Percentiles rank a stretch among this genome's conserved stretches.
Conservation (phyloP, 352 stramenopile genomes). For the Phytophthora brassicae region DNA sequence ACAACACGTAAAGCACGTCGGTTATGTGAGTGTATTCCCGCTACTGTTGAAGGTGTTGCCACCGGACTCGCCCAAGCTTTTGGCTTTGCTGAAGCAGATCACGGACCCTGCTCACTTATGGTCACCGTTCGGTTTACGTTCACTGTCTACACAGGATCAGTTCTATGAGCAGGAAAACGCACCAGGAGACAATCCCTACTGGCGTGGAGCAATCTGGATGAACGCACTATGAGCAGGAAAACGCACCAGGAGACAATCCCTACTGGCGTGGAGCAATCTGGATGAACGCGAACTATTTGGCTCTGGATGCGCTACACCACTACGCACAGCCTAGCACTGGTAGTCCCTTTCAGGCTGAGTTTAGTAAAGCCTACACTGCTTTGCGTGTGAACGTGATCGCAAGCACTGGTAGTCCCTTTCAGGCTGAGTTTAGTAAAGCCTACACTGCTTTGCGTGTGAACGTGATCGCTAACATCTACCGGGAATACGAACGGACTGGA, state of each 20-base stretch:
- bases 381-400: constrained; percentile 69
- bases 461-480: constrained; percentile 63
- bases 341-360: constrained; percentile 51
- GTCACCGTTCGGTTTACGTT: constrained; percentile 83
- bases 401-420: constrained; percentile 46
- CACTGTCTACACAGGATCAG: constrained; percentile 77
- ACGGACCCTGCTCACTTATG: constrained; percentile 68
- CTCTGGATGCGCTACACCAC: constrained; percentile 79
- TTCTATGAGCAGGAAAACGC: constrained; percentile 91
- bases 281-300: constrained; percentile 94
- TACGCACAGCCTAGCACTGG: constrained; percentile 51
- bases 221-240: too few species aligned
- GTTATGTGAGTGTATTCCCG: constrained; percentile 90
- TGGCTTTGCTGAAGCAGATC: constrained; percentile 58
- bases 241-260: constrained; percentile 89
- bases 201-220: constrained; percentile 94
- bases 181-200: constrained; percentile 91
- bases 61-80: constrained; percentile 63
- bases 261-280: constrained; percentile 95
- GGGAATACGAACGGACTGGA: constrained; percentile 86
- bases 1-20: constrained; percentile 81
- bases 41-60: constrained; percentile 76
- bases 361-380: constrained; percentile 41
- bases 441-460: constrained; percentile 61
- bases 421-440: constrained; percentile 36